Evolutionary conservation across 768 basidiomycete species (phyloP).

Genomic region (Rubroboletus satanas): DNA sequence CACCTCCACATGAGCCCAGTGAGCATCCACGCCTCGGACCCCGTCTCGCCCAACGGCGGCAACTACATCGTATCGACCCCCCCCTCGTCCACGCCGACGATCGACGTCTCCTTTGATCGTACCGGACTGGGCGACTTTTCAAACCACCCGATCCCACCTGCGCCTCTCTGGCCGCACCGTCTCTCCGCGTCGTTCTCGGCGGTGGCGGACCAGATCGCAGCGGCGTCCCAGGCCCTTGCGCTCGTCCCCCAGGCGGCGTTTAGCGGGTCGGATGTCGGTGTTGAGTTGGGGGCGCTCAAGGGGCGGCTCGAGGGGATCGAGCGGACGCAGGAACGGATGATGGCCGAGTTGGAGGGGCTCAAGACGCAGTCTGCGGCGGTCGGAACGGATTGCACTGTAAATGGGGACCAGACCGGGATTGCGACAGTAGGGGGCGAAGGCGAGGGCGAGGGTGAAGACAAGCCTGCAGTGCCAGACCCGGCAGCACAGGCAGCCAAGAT

Average conservation of each 20-base stretch:
- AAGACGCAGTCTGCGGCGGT: constrained; percentile 21
- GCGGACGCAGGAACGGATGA: constrained; percentile 31
- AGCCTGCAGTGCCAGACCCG: constrained; percentile 10
- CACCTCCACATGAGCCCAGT: not conserved
- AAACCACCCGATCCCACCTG: not conserved
- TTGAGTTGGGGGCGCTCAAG: constrained; percentile 18
- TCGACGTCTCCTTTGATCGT: constrained; percentile 19
- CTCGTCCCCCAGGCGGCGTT: constrained; percentile 23
- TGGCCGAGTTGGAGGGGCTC: constrained; percentile 30
- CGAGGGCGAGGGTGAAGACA: constrained; percentile 26
- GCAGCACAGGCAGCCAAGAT: constrained; percentile 12
- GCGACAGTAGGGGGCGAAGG: constrained; percentile 16
- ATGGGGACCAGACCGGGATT: constrained; percentile 9
- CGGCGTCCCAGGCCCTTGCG: constrained; percentile 38
- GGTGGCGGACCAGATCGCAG: constrained; percentile 40
- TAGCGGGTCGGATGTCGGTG: constrained; percentile 11
- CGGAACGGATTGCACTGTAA: constrained; percentile 6
- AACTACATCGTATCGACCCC: not conserved
- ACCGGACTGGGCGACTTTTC: not conserved
- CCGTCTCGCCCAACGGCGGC: not conserved
- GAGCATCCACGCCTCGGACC: not conserved
- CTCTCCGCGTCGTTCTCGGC: constrained; percentile 37
- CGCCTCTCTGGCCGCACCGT: constrained; percentile 30
- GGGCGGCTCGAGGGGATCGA: constrained; percentile 32
- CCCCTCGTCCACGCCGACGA: constrained; percentile 16